phyloP scores from a whole-genome alignment of 2,329 filamentous ascomycete genomes.

The Spiromastix sp. region DNA sequence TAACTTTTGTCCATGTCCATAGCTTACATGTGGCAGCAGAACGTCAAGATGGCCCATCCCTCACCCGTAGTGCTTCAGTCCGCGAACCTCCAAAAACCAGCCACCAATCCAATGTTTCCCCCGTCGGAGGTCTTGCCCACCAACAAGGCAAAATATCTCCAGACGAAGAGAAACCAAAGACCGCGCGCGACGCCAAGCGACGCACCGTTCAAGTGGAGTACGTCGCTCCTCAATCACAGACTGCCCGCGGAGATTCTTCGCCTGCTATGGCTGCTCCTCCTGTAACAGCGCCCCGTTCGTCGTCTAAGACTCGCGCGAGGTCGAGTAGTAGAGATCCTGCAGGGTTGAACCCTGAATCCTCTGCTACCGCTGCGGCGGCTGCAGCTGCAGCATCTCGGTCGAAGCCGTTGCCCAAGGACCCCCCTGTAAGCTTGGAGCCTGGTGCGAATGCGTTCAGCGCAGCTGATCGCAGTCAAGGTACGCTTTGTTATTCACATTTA shows the following conservation, averaged over 20 bases:
- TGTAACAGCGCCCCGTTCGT: constrained; percentile 9
- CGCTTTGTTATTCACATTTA: constrained; percentile 33
- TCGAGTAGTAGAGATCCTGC: constrained; percentile 33
- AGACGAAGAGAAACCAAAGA: constrained; percentile 40
- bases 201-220: constrained; percentile 97
- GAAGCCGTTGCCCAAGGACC: constrained; percentile 52
- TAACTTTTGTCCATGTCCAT: constrained; percentile 3
- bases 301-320: constrained; percentile 27
- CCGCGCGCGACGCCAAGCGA: constrained; percentile 65
- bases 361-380: constrained; percentile 17
- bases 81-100: constrained; percentile 66
- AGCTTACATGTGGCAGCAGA: constrained; percentile 30
- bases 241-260: constrained; percentile 55
- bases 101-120: constrained; percentile 16
- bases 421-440: constrained; percentile 38
- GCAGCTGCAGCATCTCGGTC: constrained; percentile 11
- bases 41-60: constrained; percentile 47
- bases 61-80: constrained; percentile 85
- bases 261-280: constrained; percentile 21
- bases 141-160: constrained; percentile 66
- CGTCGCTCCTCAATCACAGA: constrained; percentile 81
- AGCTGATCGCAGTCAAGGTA: constrained; percentile 13
- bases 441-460: constrained; percentile 2
- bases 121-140: constrained; percentile 53
- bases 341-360: constrained; percentile 9